These are phyloP conservation scores for Xerocomellus dryophilus DNA, from an alignment of 768 basidiomycete genomes.

Conservation along the genomic window DNA sequence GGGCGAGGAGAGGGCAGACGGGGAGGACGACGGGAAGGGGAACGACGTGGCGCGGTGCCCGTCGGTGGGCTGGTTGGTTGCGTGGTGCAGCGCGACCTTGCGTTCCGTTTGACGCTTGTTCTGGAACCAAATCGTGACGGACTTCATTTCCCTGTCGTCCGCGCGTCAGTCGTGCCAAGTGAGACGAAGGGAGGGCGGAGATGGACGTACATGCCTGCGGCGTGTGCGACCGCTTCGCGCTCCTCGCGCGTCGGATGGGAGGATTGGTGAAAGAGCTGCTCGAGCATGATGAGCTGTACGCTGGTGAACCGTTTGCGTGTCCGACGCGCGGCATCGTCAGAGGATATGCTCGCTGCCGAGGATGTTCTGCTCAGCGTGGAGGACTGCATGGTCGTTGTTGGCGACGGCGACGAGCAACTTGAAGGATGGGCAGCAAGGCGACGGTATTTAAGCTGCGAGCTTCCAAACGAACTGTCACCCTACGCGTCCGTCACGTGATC, in stretches of 20 bases:
- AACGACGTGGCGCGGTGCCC: slow-evolving; percentile 12
- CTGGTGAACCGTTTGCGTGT: slow-evolving; percentile 71
- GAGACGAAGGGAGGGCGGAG: background rate
- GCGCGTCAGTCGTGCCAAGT: slow-evolving; percentile 7
- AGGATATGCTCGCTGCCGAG: slow-evolving; percentile 55
- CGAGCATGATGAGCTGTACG: slow-evolving; percentile 66
- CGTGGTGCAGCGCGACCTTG: slow-evolving; percentile 47
- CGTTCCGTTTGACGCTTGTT: slow-evolving; percentile 47
- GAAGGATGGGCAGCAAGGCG: background rate
- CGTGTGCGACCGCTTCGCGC: slow-evolving; percentile 58
- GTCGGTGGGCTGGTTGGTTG: slow-evolving; percentile 21
- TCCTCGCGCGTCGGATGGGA: slow-evolving; percentile 76
- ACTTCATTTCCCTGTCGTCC: slow-evolving; percentile 32
- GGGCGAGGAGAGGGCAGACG: too few species aligned
- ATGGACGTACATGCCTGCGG: slow-evolving; percentile 58
- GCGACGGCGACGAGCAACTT: too few species aligned
- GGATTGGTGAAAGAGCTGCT: slow-evolving; percentile 67
- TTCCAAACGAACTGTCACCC: too few species aligned
- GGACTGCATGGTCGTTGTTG: slow-evolving; percentile 17
- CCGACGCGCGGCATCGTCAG: slow-evolving; percentile 50
- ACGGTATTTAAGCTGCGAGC: slow-evolving; percentile 28
- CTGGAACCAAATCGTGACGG: slow-evolving; percentile 37
- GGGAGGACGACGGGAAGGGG: slow-evolving; percentile 22
- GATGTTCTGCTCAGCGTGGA: slow-evolving; percentile 49
- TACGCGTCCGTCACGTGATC: slow-evolving; percentile 33